A percentile compares a stretch with the other conserved stretches of the same genome.
These are phyloP conservation scores for Coniella vitis DNA, from an alignment of 2,329 filamentous ascomycete species.

Conservation along the genomic window DNA sequence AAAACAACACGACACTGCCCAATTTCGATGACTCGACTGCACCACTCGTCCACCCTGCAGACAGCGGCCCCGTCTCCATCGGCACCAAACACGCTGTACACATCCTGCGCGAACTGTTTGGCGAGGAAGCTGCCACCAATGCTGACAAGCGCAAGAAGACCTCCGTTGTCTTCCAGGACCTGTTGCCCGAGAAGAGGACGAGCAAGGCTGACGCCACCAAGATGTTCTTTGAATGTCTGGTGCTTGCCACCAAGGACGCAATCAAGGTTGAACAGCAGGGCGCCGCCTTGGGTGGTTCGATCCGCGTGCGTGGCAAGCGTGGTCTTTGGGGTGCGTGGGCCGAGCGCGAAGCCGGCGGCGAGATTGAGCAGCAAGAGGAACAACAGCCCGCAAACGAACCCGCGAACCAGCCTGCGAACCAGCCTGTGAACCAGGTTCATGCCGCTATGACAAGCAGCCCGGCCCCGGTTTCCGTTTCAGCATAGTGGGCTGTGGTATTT, in stretches of 20 bases:
- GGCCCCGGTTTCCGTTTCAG: conserved; percentile 12
- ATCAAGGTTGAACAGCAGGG: conserved; percentile 89
- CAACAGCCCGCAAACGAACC: conserved; percentile 24
- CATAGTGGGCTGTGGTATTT: conserved; percentile 1
- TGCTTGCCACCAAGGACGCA: conserved; percentile 94
- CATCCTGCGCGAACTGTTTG: conserved; percentile 82
- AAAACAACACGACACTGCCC: conserved; percentile 43
- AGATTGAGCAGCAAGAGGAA: conserved; percentile 47
- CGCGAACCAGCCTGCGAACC: conserved; percentile 6
- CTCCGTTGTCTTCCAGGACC: conserved; percentile 81
- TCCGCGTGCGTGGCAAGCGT: conserved; percentile 82
- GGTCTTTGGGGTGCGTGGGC: conserved; percentile 98
- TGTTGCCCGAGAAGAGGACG: conserved; percentile 75
- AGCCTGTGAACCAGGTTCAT: conserved; percentile 23
- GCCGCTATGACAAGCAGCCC: conserved; percentile 24
- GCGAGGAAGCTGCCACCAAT: conserved; percentile 60
- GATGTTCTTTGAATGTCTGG: conserved; percentile 98
- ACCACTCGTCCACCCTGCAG: conserved; percentile 70
- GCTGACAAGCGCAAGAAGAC: conserved; percentile 67
- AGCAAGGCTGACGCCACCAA: conserved; percentile 90
- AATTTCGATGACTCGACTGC: conserved; percentile 74
- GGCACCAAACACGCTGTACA: conserved; percentile 96
- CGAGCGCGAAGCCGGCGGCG: conserved; percentile 63
- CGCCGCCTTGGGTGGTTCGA: conserved; percentile 65
- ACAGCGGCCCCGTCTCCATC: conserved; percentile 79